Evolutionary conservation across 352 stramenopile species (phyloP).

Genomic region (Phytophthora citrophthora): DNA sequence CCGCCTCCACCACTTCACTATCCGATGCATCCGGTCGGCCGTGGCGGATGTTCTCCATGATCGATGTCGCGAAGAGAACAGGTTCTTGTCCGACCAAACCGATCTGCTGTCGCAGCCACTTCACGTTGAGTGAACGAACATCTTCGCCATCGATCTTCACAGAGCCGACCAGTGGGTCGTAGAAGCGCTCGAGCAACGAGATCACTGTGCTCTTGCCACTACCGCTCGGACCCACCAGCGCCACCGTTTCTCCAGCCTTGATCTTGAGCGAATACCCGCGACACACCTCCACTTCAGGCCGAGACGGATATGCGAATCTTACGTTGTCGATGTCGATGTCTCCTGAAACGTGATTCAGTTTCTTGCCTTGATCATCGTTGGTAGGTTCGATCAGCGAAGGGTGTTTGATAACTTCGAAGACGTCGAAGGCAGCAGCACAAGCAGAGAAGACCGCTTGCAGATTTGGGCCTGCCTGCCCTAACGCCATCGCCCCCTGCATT

Average conservation of each 20-base stretch:
- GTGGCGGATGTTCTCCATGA: constrained; percentile 82
- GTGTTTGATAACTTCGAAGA: constrained; percentile 61
- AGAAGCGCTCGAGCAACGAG: constrained; percentile 64
- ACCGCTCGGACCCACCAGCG: constrained; percentile 61
- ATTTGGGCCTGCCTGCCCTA: constrained; percentile 47
- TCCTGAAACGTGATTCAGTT: constrained; percentile 46
- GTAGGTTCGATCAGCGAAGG: constrained; percentile 56
- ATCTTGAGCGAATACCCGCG: constrained; percentile 49
- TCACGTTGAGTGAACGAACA: constrained; percentile 67
- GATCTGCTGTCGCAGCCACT: constrained; percentile 77
- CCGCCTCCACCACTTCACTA: constrained; percentile 70
- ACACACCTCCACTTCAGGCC: constrained; percentile 47
- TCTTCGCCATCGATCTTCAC: constrained; percentile 62
- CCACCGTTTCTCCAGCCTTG: constrained; percentile 54
- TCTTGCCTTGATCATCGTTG: constrained; percentile 29
- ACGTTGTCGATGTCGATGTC: constrained; percentile 86
- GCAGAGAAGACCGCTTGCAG: constrained; percentile 46
- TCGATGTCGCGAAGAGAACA: constrained; percentile 68
- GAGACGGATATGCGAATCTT: constrained; percentile 56
- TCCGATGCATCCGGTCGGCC: constrained; percentile 37
- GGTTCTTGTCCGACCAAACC: constrained; percentile 91
- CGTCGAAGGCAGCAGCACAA: constrained; percentile 41
- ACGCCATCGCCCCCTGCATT: constrained; percentile 44
- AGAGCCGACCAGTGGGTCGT: constrained; percentile 45
- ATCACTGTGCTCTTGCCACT: constrained; percentile 73